Evolutionary conservation across 2,329 filamentous ascomycete genomes (phyloP).

Genomic region (Microsporum audouinii): DNA sequence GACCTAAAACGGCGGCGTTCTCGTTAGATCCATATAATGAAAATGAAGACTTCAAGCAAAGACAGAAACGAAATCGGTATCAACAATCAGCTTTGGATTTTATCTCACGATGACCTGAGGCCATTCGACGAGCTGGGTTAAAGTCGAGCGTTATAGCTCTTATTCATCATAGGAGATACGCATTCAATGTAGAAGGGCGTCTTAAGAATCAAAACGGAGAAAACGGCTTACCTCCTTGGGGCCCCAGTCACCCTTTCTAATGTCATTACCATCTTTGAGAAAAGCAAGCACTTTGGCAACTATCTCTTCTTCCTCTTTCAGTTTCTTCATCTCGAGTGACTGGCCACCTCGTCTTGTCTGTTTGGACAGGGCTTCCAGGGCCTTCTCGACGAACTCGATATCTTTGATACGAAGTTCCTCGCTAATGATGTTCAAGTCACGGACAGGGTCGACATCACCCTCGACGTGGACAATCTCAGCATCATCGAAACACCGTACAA

Average conservation of each 20-base stretch:
- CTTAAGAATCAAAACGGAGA: conserved; percentile 17
- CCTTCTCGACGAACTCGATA: conserved; percentile 96
- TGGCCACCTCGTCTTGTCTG: conserved; percentile 91
- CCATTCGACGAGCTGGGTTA: conserved; percentile 99
- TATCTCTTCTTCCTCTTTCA: conserved; percentile 84
- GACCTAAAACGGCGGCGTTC: conserved; percentile 48
- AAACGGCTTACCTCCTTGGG: conserved; percentile 72
- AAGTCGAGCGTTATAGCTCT: conserved; percentile 81
- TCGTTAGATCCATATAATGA: conserved; percentile 6
- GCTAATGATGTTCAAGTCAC: conserved; percentile 92
- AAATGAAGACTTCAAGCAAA: conserved; percentile 15
- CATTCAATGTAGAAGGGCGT: conserved; percentile 8
- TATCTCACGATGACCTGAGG: conserved; percentile 83
- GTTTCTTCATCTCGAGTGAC: conserved; percentile 93
- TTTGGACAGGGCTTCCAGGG: conserved; percentile 81
- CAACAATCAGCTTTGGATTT: conserved; percentile 56
- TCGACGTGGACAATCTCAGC: conserved; percentile 99
- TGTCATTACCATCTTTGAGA: conserved; percentile 81
- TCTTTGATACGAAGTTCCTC: conserved; percentile 96
- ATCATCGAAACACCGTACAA: conserved; percentile 95
- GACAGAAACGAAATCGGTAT: conserved; percentile 5
- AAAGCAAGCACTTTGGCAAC: conserved; percentile 79
- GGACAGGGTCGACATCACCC: conserved; percentile 89
- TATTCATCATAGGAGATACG: conserved; percentile 69
- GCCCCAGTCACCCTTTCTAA: conserved; percentile 78